Base-by-base conservation (phyloP, 371 early-diverging fungal genomes). In the Hamiltosporidium magnivora region DNA sequence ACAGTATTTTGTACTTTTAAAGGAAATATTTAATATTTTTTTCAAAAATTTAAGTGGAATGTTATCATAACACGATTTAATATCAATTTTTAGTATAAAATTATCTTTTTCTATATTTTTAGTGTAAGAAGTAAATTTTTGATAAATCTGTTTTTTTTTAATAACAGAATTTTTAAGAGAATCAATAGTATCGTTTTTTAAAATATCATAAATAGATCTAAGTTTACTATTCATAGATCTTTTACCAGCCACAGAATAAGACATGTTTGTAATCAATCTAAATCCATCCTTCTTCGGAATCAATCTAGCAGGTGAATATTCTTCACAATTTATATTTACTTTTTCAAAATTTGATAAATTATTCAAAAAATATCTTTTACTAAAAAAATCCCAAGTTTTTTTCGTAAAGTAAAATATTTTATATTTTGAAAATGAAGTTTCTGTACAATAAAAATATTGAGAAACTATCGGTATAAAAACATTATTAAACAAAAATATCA, bases 1-100 rank as follows among this genome's bases (percentile, higher is more conserved):
- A 40, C 37, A 38, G 2, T 62, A 49, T 64, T 61, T 49, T 37
- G 0, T 53, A 37, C 68, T 61, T 40, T 62, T 62, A 38, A 67
- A 67, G 1, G 68, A 6, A 6, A 39, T 44, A 3, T 46, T 52
- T 9, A 77, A 61, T 6, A 69, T 37, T 2, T 42, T 61, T 44
- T 64, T 39, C 39, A 77, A 36, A 38, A 64, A n/a, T 0, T 62
- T 43, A n/a, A 71, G 71, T 40, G 63, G 63, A 52, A 77, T 72
- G 54, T 68, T 74, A 61, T 77, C 78, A 67, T 71, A 77, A 54
- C 78, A 77, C n/a, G 67, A 61, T 41, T 62, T 58, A 11, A 77
- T 9, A 70, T 77, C 78, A 37, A 77, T 14, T 52, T 74, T 77
- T 14, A 77, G 54, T 12, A 74, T 58, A 66, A 64, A 72, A 2